phyloP scores from a whole-genome alignment of 345 rosid genomes.

The Euphorbia lathyris region DNA sequence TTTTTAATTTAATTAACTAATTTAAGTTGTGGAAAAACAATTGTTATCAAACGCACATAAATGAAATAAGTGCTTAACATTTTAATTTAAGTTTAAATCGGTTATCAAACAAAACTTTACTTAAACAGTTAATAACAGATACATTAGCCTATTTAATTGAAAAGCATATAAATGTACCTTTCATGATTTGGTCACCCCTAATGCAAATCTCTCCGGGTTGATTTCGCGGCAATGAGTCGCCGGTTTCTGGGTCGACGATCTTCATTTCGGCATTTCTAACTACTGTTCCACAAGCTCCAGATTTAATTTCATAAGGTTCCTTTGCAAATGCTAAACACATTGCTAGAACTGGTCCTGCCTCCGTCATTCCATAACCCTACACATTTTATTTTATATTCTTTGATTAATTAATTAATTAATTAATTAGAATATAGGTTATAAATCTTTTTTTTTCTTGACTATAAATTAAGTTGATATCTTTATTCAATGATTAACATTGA shows the following conservation, averaged over 20 bases:
- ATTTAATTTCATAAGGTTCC: constrained; percentile 57
- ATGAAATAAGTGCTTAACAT: too few relatives aligned
- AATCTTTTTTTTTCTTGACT: neutral
- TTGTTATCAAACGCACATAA: too few relatives aligned
- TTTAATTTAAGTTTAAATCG: too few relatives aligned
- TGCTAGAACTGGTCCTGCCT: constrained; percentile 83
- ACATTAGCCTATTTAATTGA: neutral
- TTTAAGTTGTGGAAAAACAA: too few relatives aligned
- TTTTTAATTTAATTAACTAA: too few relatives aligned
- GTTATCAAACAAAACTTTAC: too few relatives aligned
- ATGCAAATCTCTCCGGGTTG: constrained; percentile 81
- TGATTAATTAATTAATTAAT: neutral
- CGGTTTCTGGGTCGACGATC: constrained; percentile 66
- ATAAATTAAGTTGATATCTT: too few relatives aligned
- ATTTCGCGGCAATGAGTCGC: constrained; percentile 53
- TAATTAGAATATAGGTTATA: neutral
- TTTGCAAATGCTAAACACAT: constrained; percentile 81
- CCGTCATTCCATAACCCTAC: constrained; percentile 96
- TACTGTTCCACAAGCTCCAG: constrained; percentile 85
- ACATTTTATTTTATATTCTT: neutral
- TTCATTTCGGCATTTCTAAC: constrained; percentile 90
- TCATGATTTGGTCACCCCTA: constrained; percentile 83
- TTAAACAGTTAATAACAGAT: too few relatives aligned
- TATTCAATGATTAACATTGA: too few relatives aligned
- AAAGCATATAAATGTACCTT: constrained; percentile 40